Evolutionary conservation across 164 flowering plant species (phyloP), one percentile per base, ranked within the genome.

Genomic region (Liriodendron chinense): DNA sequence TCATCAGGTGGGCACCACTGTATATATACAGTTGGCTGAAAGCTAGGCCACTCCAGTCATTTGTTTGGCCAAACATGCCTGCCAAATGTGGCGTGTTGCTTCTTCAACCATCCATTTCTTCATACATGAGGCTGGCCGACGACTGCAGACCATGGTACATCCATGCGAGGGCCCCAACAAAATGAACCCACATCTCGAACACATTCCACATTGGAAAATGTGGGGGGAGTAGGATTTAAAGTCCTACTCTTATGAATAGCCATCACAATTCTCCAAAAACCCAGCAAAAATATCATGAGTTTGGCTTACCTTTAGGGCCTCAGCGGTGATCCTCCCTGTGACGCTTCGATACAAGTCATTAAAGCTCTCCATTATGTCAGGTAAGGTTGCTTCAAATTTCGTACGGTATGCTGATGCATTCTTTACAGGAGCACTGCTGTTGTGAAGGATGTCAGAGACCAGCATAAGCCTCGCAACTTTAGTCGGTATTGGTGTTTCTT

Each of bases 401-500:
- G 99, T 93, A 43, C 99, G 98, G 66, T 96, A 96, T 48, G 99
- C 97, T 78, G 98, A 94, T 57, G 99, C 98, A 87, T 96, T 96
- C 85, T 90, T 96, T 62, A 96, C 98, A 75, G 99, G 99, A 80
- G 98, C 98, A 82, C 98, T 96, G 79, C 99, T 96, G 72, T 94
- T 96, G 77, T 96, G 99, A 80, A 96, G 98, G 74, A 96, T 82
- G 75, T 96, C 99, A 72, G 99, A 96, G 50, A 96, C 99, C 63
- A 96, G 98, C 99, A 96, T 96, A 74, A 96, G 97, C 84, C 99
- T 89, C 5, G 99, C 97, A 82, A 96, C 97, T 89, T 96, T 96
- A 10, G 98, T 92, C 18, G 98, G 98, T 75, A 96, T 93, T 1
- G 89, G 91, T 23, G 99, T 96, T 82, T 96, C 99, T 82, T 92